A percentile compares a stretch with the other conserved stretches of the same genome.
Evolutionary conservation across 345 rosid genomes (phyloP).

Genomic region (Eucalyptus dawsonii): DNA sequence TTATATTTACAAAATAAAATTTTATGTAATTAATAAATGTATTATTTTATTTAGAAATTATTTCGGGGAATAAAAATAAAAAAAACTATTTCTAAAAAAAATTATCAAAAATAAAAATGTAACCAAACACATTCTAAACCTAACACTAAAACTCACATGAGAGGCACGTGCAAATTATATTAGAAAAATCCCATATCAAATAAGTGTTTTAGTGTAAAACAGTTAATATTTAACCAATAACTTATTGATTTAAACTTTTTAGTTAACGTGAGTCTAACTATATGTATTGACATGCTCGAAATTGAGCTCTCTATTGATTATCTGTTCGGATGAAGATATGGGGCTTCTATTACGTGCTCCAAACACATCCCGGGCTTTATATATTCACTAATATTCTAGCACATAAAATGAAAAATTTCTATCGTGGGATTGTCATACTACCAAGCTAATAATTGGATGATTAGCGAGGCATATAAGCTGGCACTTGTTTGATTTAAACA

Average conservation of each 20-base stretch:
- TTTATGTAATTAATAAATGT: accelerated
- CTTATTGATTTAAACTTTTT: too few species aligned
- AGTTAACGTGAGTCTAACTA: accelerated
- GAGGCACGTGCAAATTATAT: too few species aligned
- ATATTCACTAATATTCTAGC: neutral
- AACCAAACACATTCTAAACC: accelerated
- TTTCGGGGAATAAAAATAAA: accelerated
- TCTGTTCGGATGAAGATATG: accelerated
- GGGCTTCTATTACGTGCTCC: too few species aligned
- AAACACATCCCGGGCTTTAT: neutral
- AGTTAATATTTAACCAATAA: accelerated
- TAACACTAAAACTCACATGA: too few species aligned
- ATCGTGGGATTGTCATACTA: neutral
- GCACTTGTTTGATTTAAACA: neutral
- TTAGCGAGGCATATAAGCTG: neutral
- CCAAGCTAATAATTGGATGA: neutral
- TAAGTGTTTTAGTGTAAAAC: too few species aligned
- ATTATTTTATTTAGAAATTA: too few species aligned
- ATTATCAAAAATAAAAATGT: too few species aligned
- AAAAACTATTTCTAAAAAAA: too few species aligned
- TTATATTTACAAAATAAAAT: too few species aligned
- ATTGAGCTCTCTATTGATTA: too few species aligned
- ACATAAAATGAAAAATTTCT: neutral
- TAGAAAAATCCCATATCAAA: too few species aligned
- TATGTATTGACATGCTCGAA: accelerated